These are phyloP conservation scores for Bertia moriformis DNA, from an alignment of 2,329 filamentous ascomycete genomes.

Conservation along the genomic window DNA sequence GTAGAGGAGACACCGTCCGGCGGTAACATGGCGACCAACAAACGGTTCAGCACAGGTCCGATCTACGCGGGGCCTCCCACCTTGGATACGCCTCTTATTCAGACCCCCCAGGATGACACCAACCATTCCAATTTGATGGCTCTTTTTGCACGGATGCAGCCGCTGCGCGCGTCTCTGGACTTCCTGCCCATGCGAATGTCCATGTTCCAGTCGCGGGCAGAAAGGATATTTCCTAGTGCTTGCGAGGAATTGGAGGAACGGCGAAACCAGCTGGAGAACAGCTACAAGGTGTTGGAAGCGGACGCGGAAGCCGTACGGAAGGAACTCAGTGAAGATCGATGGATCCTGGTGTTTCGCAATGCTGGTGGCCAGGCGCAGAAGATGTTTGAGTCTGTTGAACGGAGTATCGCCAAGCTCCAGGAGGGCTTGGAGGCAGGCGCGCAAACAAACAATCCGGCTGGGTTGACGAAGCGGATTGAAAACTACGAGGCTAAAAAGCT, in stretches of 20 bases:
- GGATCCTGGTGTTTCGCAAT: constrained; percentile 89
- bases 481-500: constrained; percentile 89
- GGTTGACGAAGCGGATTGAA: constrained; percentile 70
- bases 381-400: constrained; percentile 89
- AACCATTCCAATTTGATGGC: constrained; percentile 82
- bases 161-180: constrained; percentile 78
- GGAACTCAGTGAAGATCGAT: constrained; percentile 87
- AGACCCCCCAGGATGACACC: constrained; percentile 41
- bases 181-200: constrained; percentile 90
- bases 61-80: constrained; percentile 56
- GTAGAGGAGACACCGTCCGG: constrained; percentile 78
- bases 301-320: constrained; percentile 81
- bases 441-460: constrained; percentile 56
- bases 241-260: constrained; percentile 76
- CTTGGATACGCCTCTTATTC: constrained; percentile 44
- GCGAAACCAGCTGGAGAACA: constrained; percentile 60
- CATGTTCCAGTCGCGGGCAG: constrained; percentile 68
- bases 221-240: constrained; percentile 70
- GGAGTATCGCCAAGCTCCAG: constrained; percentile 68
- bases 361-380: constrained; percentile 84
- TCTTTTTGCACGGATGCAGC: constrained; percentile 89
- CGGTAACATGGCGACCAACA: constrained; percentile 29
- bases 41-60: constrained; percentile 37
- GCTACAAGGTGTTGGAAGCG: constrained; percentile 74
- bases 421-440: constrained; percentile 65